These are phyloP conservation scores for Globisporangium abappressorium DNA, from an alignment of 352 stramenopile species.

Conservation along the genomic window DNA sequence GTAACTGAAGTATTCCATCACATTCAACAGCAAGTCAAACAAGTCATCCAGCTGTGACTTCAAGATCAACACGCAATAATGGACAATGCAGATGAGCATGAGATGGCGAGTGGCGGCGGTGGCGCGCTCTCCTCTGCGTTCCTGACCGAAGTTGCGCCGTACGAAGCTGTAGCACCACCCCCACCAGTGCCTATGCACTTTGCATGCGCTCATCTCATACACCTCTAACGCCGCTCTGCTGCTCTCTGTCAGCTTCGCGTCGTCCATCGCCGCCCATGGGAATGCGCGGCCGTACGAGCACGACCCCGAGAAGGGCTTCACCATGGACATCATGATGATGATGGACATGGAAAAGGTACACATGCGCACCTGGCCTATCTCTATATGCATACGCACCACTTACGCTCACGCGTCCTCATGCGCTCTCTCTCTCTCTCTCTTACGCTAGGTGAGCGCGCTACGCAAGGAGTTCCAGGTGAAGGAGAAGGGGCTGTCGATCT, in stretches of 20 bases:
- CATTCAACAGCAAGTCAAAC: neutral
- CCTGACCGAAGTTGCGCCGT: slow-evolving; percentile 22
- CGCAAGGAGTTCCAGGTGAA: slow-evolving; percentile 85
- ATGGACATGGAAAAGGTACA: slow-evolving; percentile 85
- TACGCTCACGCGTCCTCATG: neutral
- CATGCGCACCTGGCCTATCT: neutral
- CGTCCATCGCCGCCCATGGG: neutral
- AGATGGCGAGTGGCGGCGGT: neutral
- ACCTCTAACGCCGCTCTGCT: neutral
- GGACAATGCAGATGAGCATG: neutral
- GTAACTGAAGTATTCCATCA: too few relatives aligned
- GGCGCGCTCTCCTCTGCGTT: slow-evolving; percentile 11
- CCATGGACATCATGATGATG: slow-evolving; percentile 93
- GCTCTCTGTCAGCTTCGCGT: slow-evolving; percentile 5
- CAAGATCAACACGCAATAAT: slow-evolving; percentile 2
- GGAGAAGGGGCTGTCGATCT: slow-evolving; percentile 70
- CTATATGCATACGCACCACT: neutral
- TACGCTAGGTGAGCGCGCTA: slow-evolving; percentile 57
- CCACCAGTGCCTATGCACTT: neutral
- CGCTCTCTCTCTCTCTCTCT: neutral
- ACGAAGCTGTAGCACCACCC: neutral
- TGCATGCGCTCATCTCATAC: neutral
- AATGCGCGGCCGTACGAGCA: slow-evolving; percentile 53
- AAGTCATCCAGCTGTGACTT: neutral
- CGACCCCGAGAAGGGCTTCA: slow-evolving; percentile 81